Evolutionary conservation across 2,329 filamentous ascomycete species (phyloP), one percentile per base, ranked within the genome.

Genomic region (Clonostachys solani): DNA sequence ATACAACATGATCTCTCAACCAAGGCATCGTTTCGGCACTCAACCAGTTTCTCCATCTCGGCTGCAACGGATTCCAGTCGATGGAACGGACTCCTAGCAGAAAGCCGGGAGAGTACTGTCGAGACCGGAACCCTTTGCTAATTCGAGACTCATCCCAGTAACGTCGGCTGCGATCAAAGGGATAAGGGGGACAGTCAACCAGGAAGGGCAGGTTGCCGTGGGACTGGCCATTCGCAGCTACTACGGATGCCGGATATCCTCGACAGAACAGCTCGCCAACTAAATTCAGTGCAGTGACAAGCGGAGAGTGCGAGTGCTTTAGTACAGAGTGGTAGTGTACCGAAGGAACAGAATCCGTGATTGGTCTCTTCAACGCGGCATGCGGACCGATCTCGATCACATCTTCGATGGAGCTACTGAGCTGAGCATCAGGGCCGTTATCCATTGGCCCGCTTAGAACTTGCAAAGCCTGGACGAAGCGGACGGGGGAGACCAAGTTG

Each of bases 401-500:
- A 18, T 44, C 23, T n/a, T n/a, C n/a, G n/a, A n/a, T n/a, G n/a
- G n/a, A n/a, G n/a, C n/a, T n/a, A n/a, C n/a, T n/a, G n/a, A n/a
- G n/a, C n/a, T n/a, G n/a, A n/a, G n/a, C n/a, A n/a, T n/a, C n/a
- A n/a, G n/a, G n/a, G n/a, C n/a, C n/a, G n/a, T n/a, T n/a, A n/a
- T n/a, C n/a, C n/a, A n/a, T n/a, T n/a, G n/a, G n/a, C n/a, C n/a
- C n/a, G n/a, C n/a, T n/a, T n/a, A n/a, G n/a, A n/a, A n/a, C n/a
- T n/a, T n/a, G n/a, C n/a, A 43, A 16, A 9, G 10, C 42, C 33
- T 7, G 51, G 5, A 51, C 56, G 50, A 71, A 71, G 3, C 55
- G 46, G 2, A 69, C 66, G 3, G 64, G 57, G 2, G 55, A 56
- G 7, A 54, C 51, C 55, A 69, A 55, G 45, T 70, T 70, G 19